Evolutionary conservation across 2,329 filamentous ascomycete species (phyloP).

Genomic region (Neofusicoccum umdonicola): DNA sequence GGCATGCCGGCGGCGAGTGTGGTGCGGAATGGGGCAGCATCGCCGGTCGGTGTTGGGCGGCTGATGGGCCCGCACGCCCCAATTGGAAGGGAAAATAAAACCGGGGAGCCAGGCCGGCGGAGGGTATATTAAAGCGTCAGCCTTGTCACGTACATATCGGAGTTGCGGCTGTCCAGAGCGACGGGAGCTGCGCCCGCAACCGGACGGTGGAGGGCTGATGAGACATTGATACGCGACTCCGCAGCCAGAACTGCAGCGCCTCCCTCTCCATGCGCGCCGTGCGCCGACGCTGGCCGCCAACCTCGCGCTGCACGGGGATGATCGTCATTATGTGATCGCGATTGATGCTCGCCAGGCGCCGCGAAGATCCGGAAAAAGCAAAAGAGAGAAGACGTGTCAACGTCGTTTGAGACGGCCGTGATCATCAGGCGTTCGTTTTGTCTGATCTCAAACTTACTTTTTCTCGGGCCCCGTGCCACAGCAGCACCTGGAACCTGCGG

Average conservation of each 20-base stretch:
- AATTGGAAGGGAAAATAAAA: not conserved
- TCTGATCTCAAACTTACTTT: not conserved
- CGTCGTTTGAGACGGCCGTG: not conserved
- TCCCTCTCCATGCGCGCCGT: not conserved
- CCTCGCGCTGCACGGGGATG: not conserved
- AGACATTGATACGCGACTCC: not conserved
- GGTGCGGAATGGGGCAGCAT: constrained; percentile 6
- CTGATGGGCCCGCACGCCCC: not conserved
- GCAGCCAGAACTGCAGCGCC: not conserved
- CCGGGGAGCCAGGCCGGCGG: not conserved
- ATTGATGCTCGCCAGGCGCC: not conserved
- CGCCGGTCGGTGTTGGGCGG: not conserved
- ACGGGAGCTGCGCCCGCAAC: not conserved
- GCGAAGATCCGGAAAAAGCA: constrained; percentile 13
- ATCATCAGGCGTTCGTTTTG: not conserved
- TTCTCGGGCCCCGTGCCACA: not conserved
- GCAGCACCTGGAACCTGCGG: not conserved
- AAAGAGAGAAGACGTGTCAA: not conserved
- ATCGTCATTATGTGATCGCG: constrained; percentile 9
- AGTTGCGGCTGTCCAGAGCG: constrained; percentile 4
- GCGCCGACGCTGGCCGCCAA: not conserved
- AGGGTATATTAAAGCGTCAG: not conserved
- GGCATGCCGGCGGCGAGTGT: not conserved
- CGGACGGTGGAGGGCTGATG: not conserved
- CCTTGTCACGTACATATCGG: constrained; percentile 1